Percentiles rank a stretch among this genome's conserved stretches.
phyloP scores from a whole-genome alignment of 164 flowering plant species.

The Nymphaea thermarum region DNA sequence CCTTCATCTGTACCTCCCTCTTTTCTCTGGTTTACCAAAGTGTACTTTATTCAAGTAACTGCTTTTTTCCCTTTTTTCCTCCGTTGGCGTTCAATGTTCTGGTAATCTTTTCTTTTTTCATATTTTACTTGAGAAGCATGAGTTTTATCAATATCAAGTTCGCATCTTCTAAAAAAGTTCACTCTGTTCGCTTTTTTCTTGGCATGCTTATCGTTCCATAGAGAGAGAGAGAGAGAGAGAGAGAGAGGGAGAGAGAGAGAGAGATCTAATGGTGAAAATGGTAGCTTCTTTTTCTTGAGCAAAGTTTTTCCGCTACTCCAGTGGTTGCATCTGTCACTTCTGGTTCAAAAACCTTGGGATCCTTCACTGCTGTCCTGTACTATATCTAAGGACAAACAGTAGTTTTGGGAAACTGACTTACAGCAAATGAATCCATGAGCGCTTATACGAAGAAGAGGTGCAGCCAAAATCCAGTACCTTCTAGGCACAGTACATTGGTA shows the following conservation, averaged over 20 bases:
- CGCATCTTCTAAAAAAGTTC: background rate
- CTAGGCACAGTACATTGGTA: background rate
- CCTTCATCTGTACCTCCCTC: conserved; percentile 45
- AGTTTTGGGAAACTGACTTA: conserved; percentile 24
- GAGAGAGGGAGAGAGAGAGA: too few species aligned
- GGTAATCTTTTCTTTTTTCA: conserved; percentile 8
- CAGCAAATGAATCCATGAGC: conserved; percentile 15
- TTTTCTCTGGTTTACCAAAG: conserved; percentile 38
- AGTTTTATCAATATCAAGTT: background rate
- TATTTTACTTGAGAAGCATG: conserved; percentile 6
- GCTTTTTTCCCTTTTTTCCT: conserved; percentile 5
- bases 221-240: background rate
- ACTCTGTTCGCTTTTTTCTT: background rate
- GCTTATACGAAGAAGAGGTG: conserved; percentile 3
- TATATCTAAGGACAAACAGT: conserved; percentile 14
- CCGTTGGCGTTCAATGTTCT: conserved; percentile 3
- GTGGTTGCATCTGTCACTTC: background rate
- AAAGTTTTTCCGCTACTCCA: background rate
- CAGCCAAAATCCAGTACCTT: background rate
- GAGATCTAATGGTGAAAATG: too few species aligned
- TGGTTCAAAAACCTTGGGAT: conserved; percentile 1
- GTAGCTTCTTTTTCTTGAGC: background rate
- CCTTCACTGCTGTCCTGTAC: conserved; percentile 5
- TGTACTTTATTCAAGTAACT: conserved; percentile 10
- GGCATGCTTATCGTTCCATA: background rate